Conservation (phyloP, 805 yeast genomes). For the Hanseniaspora lachancei region DNA sequence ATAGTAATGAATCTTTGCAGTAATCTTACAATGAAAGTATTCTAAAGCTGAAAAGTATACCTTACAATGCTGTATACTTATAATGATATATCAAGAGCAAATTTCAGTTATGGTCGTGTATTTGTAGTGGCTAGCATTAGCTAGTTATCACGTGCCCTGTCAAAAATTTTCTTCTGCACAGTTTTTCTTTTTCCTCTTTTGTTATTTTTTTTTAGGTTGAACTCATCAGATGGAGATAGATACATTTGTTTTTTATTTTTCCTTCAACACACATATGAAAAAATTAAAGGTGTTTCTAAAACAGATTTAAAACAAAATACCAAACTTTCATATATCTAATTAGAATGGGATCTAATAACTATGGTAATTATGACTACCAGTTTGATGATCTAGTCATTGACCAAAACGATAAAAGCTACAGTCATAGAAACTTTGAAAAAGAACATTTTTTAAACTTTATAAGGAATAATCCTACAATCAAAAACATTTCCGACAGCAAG, state of each 20-base stretch:
- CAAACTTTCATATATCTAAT: background rate
- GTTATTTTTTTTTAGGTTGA: background rate
- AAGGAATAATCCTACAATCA: constrained; percentile 1
- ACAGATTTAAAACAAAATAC: background rate
- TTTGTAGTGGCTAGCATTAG: too few species aligned
- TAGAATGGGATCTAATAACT: background rate
- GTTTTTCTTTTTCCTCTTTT: background rate
- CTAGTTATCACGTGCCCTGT: too few species aligned
- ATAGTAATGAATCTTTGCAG: too few species aligned
- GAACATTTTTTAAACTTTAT: background rate
- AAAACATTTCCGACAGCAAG: constrained; percentile 3
- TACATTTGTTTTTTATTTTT: background rate
- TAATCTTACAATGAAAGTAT: too few species aligned
- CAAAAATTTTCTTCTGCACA: too few species aligned
- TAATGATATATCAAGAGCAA: too few species aligned
- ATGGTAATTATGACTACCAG: background rate
- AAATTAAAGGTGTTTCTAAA: background rate
- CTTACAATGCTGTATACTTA: too few species aligned
- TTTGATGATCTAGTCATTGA: background rate
- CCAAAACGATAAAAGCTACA: background rate
- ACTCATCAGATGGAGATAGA: background rate
- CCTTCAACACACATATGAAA: background rate
- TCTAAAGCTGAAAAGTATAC: too few species aligned
- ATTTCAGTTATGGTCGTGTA: too few species aligned
- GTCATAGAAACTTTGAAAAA: background rate